Evolutionary conservation across 1,284 basidiomycete genomes (phyloP).

Genomic region (Austropuccinia psidii): DNA sequence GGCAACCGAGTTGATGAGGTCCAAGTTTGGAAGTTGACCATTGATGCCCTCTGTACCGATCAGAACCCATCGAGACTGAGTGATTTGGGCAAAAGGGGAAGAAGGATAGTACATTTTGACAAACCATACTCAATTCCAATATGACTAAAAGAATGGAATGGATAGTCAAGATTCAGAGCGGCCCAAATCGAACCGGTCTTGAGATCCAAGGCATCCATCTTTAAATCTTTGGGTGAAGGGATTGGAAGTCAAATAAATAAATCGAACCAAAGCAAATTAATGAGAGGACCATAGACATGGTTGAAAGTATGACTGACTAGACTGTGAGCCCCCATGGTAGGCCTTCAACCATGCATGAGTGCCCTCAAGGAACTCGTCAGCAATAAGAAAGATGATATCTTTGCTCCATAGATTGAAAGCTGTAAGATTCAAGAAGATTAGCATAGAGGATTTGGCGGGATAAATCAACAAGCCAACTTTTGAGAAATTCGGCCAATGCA

Average conservation of each 20-base stretch:
- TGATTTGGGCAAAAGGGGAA: background rate
- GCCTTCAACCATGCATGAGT: slow-evolving; percentile 81
- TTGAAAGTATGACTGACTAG: slow-evolving; percentile 53
- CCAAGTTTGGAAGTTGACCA: slow-evolving; percentile 90
- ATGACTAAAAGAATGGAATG: slow-evolving; percentile 90
- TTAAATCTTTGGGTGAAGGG: slow-evolving; percentile 54
- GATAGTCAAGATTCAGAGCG: slow-evolving; percentile 87
- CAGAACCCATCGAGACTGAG: background rate
- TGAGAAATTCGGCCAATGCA: slow-evolving; percentile 70
- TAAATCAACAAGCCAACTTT: slow-evolving; percentile 54
- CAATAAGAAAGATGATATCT: slow-evolving; percentile 82
- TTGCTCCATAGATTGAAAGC: slow-evolving; percentile 88
- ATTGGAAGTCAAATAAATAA: background rate
- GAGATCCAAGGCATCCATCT: slow-evolving; percentile 58
- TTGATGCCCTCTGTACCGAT: slow-evolving; percentile 74
- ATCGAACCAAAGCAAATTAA: background rate
- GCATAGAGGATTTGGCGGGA: background rate
- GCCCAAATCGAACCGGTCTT: slow-evolving; percentile 81
- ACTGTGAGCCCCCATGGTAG: slow-evolving; percentile 65
- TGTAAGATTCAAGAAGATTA: slow-evolving; percentile 46
- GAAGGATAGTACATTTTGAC: slow-evolving; percentile 42
- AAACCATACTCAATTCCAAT: slow-evolving; percentile 81
- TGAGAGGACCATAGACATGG: background rate
- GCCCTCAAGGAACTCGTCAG: slow-evolving; percentile 80
- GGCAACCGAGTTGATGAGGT: slow-evolving; percentile 75